Evolutionary conservation across 805 yeast genomes (phyloP), one percentile per base, ranked within the genome.

Genomic region (Hanseniaspora singularis): DNA sequence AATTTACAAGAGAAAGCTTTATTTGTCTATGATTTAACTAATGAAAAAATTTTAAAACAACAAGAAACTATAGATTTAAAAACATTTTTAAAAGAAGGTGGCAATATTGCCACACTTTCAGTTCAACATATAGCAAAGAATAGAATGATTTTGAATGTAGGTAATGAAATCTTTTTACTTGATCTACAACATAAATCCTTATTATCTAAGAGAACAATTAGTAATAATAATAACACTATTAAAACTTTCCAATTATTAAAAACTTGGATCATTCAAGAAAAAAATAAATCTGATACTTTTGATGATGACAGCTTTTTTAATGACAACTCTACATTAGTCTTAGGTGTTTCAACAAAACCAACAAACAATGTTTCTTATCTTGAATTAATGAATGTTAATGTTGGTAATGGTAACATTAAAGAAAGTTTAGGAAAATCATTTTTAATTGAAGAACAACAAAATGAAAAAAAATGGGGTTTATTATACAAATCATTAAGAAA

Each of bases 401-500:
- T 77, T 30, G 94, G 92, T 4, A 63, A 73, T 31, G 83, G 84
- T 54, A 74, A 73, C 42, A 66, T 84, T 50, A 72, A 75, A 50
- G 87, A 82, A 54, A 75, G 83, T 11, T 58, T 84, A 24, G 88
- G 88, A 23, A 81, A 77, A 55, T 73, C 79, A 32, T 65, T 63
- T 34, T 44, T 50, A 26, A 20, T 22, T 16, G 33, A 16, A n/a
- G 22, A 33, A n/a, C 22, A 20, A 22, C 22, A 22, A 9, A 28
- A 38, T 28, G n/a, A 16, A 8, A 52, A 51, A 33, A 49, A 50
- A 4, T 38, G 49, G 15, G 53, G 51, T 15, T 37, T 47, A 11
- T n/a, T n/a, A n/a, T n/a, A n/a, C n/a, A n/a, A n/a, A n/a, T n/a
- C n/a, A n/a, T n/a, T n/a, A n/a, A n/a, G n/a, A n/a, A n/a, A n/a